phyloP scores from a whole-genome alignment of 345 rosid genomes.

The Eucalyptus shirleyi region DNA sequence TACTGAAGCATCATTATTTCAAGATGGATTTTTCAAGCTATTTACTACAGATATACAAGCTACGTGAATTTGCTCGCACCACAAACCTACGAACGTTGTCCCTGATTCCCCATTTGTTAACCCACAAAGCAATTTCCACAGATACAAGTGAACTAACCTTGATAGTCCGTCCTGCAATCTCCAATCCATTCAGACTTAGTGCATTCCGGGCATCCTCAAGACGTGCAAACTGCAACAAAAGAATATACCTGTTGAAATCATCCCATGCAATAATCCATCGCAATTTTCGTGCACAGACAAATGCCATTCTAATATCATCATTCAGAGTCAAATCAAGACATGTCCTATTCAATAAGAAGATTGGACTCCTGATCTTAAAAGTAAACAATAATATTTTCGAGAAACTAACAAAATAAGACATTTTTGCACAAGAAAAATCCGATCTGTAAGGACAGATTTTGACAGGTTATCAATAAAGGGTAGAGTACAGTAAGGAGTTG shows the following conservation, averaged over 20 bases:
- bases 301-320: neutral
- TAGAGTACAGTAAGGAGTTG: neutral
- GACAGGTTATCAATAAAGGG: neutral
- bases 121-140: neutral
- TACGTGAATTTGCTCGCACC: neutral
- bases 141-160: conserved; percentile 31
- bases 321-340: neutral
- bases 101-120: neutral
- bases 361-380: neutral
- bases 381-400: neutral
- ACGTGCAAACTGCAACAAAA: conserved; percentile 53
- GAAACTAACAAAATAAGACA: neutral
- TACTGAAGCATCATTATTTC: neutral
- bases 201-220: conserved; percentile 96
- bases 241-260: neutral
- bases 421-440: neutral
- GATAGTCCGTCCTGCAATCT: conserved; percentile 80
- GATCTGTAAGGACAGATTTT: neutral
- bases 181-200: conserved; percentile 80
- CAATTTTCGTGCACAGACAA: neutral
- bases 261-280: neutral
- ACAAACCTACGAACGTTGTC: neutral
- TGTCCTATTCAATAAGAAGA: neutral
- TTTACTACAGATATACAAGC: neutral
- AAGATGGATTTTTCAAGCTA: neutral